Percentiles rank a stretch among this genome's conserved stretches.
These are phyloP conservation scores for Monosporozyma yasuniensis DNA, from an alignment of 805 yeast genomes.

Conservation along the genomic window DNA sequence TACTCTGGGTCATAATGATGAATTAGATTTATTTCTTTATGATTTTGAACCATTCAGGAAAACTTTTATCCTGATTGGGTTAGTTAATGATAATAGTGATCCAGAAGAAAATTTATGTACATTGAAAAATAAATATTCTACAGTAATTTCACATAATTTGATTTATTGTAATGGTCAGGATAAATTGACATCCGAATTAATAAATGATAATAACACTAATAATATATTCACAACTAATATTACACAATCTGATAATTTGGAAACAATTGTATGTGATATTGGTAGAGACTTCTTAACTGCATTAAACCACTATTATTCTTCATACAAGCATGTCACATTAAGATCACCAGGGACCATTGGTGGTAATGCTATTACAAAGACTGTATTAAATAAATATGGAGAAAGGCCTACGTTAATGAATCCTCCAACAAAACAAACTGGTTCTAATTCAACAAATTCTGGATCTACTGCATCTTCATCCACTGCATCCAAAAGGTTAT, in stretches of 20 bases:
- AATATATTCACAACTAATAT: conserved; percentile 9
- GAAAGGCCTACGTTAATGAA: conserved; percentile 1
- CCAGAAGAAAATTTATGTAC: conserved; percentile 25
- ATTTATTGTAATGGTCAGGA: conserved; percentile 13
- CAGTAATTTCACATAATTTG: conserved; percentile 25
- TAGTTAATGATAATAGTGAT: conserved; percentile 27
- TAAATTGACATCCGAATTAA: background rate
- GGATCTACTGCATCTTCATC: conserved; percentile 6
- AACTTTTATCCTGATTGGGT: conserved; percentile 52
- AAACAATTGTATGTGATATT: conserved; percentile 66
- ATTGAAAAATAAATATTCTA: conserved; percentile 31
- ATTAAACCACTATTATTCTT: conserved; percentile 59
- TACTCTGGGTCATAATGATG: conserved; percentile 34
- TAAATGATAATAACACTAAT: conserved; percentile 3
- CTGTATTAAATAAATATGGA: conserved; percentile 25
- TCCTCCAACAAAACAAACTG: background rate
- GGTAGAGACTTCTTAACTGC: conserved; percentile 53
- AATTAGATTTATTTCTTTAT: conserved; percentile 57
- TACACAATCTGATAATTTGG: conserved; percentile 30
- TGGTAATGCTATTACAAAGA: conserved; percentile 37
- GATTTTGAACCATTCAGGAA: conserved; percentile 89
- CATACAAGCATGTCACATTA: conserved; percentile 70
- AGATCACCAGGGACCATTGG: conserved; percentile 70
- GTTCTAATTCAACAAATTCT: background rate
- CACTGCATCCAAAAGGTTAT: conserved; percentile 10